Percentiles rank a stretch among this genome's conserved stretches.
Conservation (phyloP, 2,329 filamentous ascomycete genomes). For the Coniochaeta prunicola region DNA sequence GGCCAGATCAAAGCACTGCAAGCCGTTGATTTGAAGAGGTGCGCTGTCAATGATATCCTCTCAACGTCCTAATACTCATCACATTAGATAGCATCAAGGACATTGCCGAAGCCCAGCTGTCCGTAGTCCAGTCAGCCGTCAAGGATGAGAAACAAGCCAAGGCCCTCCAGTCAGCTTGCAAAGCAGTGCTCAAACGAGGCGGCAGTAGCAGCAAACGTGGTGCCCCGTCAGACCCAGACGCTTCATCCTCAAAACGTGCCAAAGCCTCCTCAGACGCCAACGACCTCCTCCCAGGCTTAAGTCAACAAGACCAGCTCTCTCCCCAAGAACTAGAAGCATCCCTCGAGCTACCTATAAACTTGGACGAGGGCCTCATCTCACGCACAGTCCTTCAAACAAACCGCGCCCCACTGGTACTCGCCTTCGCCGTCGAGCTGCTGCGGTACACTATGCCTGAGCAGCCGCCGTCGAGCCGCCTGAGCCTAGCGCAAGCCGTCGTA, state of each 20-base stretch:
- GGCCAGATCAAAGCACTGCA: slow-evolving; percentile 51
- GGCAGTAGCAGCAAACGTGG: slow-evolving; percentile 22
- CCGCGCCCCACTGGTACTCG: slow-evolving; percentile 72
- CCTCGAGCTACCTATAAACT: slow-evolving; percentile 49
- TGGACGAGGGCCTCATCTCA: slow-evolving; percentile 53
- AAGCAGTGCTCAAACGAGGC: slow-evolving; percentile 37
- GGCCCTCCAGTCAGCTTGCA: slow-evolving; percentile 46
- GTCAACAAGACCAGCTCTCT: slow-evolving; percentile 23
- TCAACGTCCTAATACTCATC: not conserved
- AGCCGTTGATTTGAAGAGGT: slow-evolving; percentile 48
- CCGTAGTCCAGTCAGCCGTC: slow-evolving; percentile 37
- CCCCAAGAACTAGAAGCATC: slow-evolving; percentile 57
- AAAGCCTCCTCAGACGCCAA: slow-evolving; percentile 16
- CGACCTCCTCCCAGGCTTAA: slow-evolving; percentile 17
- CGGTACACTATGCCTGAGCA: slow-evolving; percentile 82
- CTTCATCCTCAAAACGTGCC: slow-evolving; percentile 22
- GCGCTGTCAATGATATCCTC: slow-evolving; percentile 14
- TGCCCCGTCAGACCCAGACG: slow-evolving; percentile 13
- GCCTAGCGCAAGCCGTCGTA: slow-evolving; percentile 76
- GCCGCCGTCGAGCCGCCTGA: slow-evolving; percentile 74
- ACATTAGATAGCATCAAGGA: slow-evolving; percentile 38
- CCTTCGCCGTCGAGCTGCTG: slow-evolving; percentile 67
- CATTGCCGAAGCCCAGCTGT: slow-evolving; percentile 41
- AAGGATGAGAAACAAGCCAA: slow-evolving; percentile 42
- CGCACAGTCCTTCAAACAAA: slow-evolving; percentile 62